Evolutionary conservation across 169 alveolate species (phyloP), one percentile per base, ranked within the genome.

Genomic region (Miamiensis avidus): DNA sequence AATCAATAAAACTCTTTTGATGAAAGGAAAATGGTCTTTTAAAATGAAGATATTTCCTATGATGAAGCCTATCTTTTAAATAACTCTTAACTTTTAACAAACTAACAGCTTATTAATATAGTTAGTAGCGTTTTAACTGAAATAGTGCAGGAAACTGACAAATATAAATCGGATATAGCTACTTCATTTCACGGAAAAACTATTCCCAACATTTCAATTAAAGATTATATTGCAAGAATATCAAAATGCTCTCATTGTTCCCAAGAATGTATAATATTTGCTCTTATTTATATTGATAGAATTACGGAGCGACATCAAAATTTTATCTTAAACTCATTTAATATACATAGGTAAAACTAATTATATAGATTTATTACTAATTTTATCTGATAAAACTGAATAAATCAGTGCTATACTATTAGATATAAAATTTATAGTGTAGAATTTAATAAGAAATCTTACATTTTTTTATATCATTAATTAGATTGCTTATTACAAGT

Each of bases 241-340:
- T 75, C 69, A 73, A 83, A 28, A 75, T 77, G 74, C 75, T 76
- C 88, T 27, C 75, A 88, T 33, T 83, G 89, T 29, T 72, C 85
- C 25, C 32, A 83, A 69, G 84, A 83, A 29, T 78, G 89, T 49
- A 83, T 78, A 34, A 75, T 88, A 28, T 64, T 88, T 30, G 89
- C 89, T 1, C 33, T 88, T 72, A 88, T 88, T 49, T 88, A 84
- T 81, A 84, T 88, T 0, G 92, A 88, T 77, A 88, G 82, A 83
- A 75, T 88, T 65, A 78, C 83, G 16, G 87, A 83, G 72, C 64
- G 76, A 76, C 34, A 88, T 84, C 29, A 88, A 28, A 82, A 82
- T 78, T 75, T 83, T 31, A 69, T 88, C 16, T 74, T 81, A 30
- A 79, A 78, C 74, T 69, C 83, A 32, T 77, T 64, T 83, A 83